These are phyloP conservation scores for Candolleomyces eurysporus DNA, from an alignment of 768 basidiomycete species.

Conservation along the genomic window DNA sequence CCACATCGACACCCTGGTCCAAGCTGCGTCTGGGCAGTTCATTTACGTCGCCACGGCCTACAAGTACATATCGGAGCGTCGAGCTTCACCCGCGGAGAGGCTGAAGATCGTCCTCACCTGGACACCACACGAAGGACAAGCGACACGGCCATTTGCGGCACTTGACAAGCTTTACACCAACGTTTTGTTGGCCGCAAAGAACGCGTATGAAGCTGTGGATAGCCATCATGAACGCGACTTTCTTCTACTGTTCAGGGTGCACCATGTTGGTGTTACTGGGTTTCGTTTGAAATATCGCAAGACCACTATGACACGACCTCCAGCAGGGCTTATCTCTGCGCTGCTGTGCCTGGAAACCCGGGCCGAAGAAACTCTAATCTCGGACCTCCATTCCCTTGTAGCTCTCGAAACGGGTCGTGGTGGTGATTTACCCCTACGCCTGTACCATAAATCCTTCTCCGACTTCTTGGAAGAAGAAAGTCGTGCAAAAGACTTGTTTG, in stretches of 20 bases:
- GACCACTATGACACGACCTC: no score
- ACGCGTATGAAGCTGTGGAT: background rate
- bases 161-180: background rate
- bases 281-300: no score
- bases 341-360: no score
- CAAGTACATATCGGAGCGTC: background rate
- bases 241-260: background rate
- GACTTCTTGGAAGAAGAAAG: background rate
- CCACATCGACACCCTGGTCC: background rate
- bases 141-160: background rate
- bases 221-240: background rate
- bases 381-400: background rate
- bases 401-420: background rate
- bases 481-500: no score
- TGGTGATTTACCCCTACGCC: background rate
- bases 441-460: conserved; percentile 1
- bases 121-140: background rate
- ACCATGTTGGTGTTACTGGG: no score
- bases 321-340: no score
- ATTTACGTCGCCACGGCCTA: conserved; percentile 1
- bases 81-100: background rate
- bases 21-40: conserved; percentile 3
- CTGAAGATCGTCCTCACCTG: background rate
- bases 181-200: background rate
- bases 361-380: background rate